These are phyloP conservation scores for Penicillium fuscoglaucum DNA, from an alignment of 2,329 filamentous ascomycete genomes.

Conservation along the genomic window DNA sequence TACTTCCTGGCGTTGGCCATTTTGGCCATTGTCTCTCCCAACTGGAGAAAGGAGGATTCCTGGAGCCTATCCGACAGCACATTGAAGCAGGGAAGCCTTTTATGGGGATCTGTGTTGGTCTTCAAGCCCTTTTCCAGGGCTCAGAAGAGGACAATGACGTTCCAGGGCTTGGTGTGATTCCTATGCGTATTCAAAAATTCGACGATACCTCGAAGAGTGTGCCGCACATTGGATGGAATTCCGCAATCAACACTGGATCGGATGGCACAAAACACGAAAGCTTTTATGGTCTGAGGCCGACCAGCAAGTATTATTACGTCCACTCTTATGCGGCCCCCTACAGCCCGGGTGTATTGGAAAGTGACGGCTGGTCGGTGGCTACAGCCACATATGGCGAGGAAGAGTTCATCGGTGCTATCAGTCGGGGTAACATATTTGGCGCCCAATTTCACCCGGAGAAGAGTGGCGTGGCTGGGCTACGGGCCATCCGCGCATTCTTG, in stretches of 20 bases:
- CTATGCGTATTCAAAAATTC: conserved; percentile 72
- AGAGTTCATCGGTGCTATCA: conserved; percentile 87
- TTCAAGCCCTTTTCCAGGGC: conserved; percentile 85
- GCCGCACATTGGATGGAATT: conserved; percentile 99
- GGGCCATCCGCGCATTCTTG: conserved; percentile 82
- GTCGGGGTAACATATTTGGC: conserved; percentile 79
- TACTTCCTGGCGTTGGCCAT: conserved; percentile 93
- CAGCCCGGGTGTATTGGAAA: conserved; percentile 69
- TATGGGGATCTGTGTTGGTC: conserved; percentile 93
- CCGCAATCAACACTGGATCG: conserved; percentile 60
- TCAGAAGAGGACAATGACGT: conserved; percentile 75
- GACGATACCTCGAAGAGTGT: conserved; percentile 77
- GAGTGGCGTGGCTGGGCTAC: conserved; percentile 83
- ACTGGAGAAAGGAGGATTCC: conserved; percentile 76
- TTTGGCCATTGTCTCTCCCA: conserved; percentile 94
- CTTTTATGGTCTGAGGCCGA: conserved; percentile 75
- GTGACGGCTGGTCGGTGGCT: conserved; percentile 86
- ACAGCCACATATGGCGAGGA: conserved; percentile 84
- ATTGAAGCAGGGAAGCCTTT: conserved; percentile 92
- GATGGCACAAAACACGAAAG: conserved; percentile 48
- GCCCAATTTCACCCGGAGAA: conserved; percentile 99
- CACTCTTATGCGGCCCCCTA: conserved; percentile 91
- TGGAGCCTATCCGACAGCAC: conserved; percentile 78
- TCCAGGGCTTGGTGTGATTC: conserved; percentile 73
- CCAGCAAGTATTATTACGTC: conserved; percentile 98